Evolutionary conservation across 2,329 filamentous ascomycete genomes (phyloP).

Genomic region (Venturia pyrina): DNA sequence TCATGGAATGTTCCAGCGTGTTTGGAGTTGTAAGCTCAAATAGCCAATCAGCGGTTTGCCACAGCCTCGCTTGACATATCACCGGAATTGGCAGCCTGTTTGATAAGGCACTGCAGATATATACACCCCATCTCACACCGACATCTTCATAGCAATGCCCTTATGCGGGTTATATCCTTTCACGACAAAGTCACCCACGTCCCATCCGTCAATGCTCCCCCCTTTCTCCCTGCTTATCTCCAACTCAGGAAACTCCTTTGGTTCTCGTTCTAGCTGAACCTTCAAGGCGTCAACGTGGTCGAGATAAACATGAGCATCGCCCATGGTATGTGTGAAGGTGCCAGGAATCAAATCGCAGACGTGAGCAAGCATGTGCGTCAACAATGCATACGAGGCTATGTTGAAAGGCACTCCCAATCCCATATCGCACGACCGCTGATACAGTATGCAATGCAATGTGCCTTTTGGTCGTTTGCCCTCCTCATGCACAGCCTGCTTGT

Average conservation of each 20-base stretch:
- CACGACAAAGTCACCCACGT: conserved; percentile 75
- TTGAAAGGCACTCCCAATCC: conserved; percentile 96
- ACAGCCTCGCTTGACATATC: background rate
- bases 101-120: too few relatives aligned
- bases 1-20: background rate
- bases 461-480: conserved; percentile 41
- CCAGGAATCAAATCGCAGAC: conserved; percentile 77
- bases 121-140: too few relatives aligned
- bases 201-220: conserved; percentile 83
- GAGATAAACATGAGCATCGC: conserved; percentile 91
- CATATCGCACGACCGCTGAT: conserved; percentile 95
- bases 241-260: conserved; percentile 69
- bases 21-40: background rate
- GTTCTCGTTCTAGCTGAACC: conserved; percentile 70
- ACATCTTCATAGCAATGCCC: conserved; percentile 97
- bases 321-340: conserved; percentile 89
- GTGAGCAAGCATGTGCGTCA: conserved; percentile 92
- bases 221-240: conserved; percentile 59
- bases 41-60: background rate
- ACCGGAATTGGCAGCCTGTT: background rate
- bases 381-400: conserved; percentile 84
- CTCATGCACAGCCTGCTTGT: conserved; percentile 12
- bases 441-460: conserved; percentile 75
- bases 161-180: conserved; percentile 86
- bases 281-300: conserved; percentile 86